These are phyloP conservation scores for Macrolepiota fuliginosa DNA, from an alignment of 768 basidiomycete species.

Conservation along the genomic window DNA sequence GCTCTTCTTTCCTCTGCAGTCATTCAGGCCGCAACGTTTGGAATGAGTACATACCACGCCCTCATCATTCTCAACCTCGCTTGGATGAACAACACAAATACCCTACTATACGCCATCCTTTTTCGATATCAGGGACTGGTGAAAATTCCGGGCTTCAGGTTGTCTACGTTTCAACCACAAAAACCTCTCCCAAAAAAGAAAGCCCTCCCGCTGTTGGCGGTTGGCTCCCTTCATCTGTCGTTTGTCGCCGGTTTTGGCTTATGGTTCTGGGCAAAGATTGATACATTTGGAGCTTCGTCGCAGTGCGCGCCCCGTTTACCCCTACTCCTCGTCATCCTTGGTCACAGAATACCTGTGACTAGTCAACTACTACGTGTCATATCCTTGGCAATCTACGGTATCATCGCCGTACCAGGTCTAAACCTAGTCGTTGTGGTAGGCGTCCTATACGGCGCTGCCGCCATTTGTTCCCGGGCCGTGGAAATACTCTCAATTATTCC, in stretches of 20 bases:
- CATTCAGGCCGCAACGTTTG: slow-evolving; percentile 16
- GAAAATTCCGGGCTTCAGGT: background rate
- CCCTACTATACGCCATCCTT: slow-evolving; percentile 14
- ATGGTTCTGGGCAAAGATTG: slow-evolving; percentile 15
- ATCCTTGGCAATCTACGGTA: background rate
- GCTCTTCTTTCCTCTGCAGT: slow-evolving; percentile 24
- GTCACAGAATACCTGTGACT: background rate
- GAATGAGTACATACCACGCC: slow-evolving; percentile 20
- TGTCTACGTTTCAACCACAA: background rate
- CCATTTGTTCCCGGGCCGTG: background rate
- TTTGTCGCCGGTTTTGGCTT: slow-evolving; percentile 10
- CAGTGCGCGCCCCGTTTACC: background rate
- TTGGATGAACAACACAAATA: slow-evolving; percentile 26
- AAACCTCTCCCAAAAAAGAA: background rate
- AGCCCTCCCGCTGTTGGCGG: background rate
- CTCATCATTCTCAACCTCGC: slow-evolving; percentile 23
- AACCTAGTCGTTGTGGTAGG: background rate
- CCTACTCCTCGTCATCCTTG: background rate
- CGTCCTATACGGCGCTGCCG: background rate
- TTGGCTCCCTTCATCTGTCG: slow-evolving; percentile 9
- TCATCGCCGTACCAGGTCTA: background rate
- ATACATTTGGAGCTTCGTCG: background rate
- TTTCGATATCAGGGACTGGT: slow-evolving; percentile 5
- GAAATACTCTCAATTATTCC: background rate
- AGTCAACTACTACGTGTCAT: background rate